Conservation (phyloP, 225 moss, liverwort and hornwort genomes). For the Pleurozium schreberi region DNA sequence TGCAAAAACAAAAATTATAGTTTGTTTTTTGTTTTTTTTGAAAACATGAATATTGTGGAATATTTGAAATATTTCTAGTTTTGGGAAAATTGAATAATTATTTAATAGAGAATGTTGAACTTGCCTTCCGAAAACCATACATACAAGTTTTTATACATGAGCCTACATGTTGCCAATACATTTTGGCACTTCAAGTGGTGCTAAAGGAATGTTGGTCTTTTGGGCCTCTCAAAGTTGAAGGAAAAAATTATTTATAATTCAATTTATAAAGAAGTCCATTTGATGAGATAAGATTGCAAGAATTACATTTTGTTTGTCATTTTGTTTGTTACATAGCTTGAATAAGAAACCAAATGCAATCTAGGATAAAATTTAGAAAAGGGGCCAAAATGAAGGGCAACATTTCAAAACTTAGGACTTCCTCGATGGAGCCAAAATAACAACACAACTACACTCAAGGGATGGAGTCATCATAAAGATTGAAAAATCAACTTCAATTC, state of each 20-base stretch:
- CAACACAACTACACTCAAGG: neutral
- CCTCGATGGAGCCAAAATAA: neutral
- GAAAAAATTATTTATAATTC: neutral
- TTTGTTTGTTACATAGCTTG: neutral
- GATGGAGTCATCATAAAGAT: neutral
- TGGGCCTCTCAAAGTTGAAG: no score
- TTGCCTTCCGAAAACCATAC: rapidly evolving
- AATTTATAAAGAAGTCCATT: neutral
- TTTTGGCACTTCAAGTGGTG: neutral
- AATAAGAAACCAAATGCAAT: neutral
- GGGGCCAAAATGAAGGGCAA: neutral
- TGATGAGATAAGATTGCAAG: neutral
- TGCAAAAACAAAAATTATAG: no score
- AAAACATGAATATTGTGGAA: neutral
- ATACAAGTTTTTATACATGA: neutral
- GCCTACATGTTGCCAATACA: neutral
- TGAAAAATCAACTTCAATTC: neutral
- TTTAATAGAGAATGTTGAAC: neutral
- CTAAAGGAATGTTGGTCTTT: neutral
- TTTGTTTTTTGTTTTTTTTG: no score
- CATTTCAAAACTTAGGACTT: neutral
- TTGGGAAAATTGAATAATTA: neutral
- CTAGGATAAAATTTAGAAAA: neutral
- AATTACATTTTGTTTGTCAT: neutral
- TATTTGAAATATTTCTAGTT: neutral